These are phyloP conservation scores for Aeschynomene evenia DNA, from an alignment of 306 rosid genomes.

Conservation along the genomic window DNA sequence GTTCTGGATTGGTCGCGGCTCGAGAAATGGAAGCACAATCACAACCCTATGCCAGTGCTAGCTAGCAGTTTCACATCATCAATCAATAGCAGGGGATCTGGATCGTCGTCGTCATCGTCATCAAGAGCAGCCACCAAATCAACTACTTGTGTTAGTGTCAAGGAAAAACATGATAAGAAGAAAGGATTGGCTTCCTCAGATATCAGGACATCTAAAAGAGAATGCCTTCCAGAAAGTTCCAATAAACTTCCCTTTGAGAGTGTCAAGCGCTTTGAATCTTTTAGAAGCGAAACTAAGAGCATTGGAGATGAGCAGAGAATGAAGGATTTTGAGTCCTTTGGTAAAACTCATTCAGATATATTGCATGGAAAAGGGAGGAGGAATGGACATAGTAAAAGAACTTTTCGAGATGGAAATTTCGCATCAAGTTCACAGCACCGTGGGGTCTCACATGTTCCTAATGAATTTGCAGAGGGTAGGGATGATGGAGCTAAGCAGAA, in stretches of 20 bases:
- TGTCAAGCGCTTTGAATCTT: conserved; percentile 38
- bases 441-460: conserved; percentile 38
- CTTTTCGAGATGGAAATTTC: conserved; percentile 34
- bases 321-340: conserved; percentile 34
- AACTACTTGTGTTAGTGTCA: conserved; percentile 30
- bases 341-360: conserved; percentile 40
- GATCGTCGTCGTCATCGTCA: too few relatives aligned
- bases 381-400: conserved; percentile 28
- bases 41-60: conserved; percentile 38
- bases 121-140: conserved; percentile 40
- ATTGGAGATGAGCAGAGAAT: conserved; percentile 40
- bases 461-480: conserved; percentile 30
- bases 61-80: conserved; percentile 37
- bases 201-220: conserved; percentile 39
- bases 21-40: conserved; percentile 75
- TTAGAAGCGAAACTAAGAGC: conserved; percentile 39
- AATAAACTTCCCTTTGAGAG: conserved; percentile 36
- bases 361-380: conserved; percentile 44
- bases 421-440: conserved; percentile 33
- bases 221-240: conserved; percentile 33
- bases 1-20: conserved; percentile 87
- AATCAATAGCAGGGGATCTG: conserved; percentile 36
- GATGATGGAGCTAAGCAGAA: conserved; percentile 36
- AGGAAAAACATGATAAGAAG: conserved; percentile 34
- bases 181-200: conserved; percentile 34